A percentile compares a stretch with the other conserved stretches of the same genome.
These are phyloP conservation scores for Monosporozyma aerobia DNA, from an alignment of 805 yeast species.

Conservation along the genomic window DNA sequence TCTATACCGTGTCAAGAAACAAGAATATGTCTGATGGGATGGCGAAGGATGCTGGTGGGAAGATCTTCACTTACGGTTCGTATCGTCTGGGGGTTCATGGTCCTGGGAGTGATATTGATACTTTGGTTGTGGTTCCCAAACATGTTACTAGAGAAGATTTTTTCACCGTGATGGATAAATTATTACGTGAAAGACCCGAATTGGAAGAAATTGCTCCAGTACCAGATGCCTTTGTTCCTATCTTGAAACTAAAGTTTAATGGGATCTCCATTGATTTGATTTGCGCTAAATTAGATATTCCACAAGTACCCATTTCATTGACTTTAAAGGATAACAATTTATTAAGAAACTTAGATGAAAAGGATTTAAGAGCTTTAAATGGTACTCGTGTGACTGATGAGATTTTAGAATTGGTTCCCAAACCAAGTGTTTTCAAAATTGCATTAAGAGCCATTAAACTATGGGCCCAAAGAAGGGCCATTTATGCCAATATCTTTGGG, in stretches of 20 bases:
- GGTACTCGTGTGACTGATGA: slow-evolving; percentile 98
- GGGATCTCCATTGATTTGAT: slow-evolving; percentile 92
- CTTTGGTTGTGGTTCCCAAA: slow-evolving; percentile 92
- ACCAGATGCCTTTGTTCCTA: slow-evolving; percentile 97
- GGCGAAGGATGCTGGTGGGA: slow-evolving; percentile 97
- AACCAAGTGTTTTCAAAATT: slow-evolving; percentile 83
- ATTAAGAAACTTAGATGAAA: slow-evolving; percentile 80
- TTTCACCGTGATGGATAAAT: slow-evolving; percentile 65
- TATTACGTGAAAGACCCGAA: slow-evolving; percentile 67
- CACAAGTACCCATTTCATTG: slow-evolving; percentile 70
- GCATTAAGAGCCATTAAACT: slow-evolving; percentile 87
- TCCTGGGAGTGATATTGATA: slow-evolving; percentile 96
- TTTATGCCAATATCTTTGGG: slow-evolving; percentile 91
- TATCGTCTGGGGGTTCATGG: slow-evolving; percentile 94
- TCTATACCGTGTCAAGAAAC: slow-evolving; percentile 63
- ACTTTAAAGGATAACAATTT: slow-evolving; percentile 78
- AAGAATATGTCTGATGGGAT: slow-evolving; percentile 95
- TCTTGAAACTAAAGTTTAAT: slow-evolving; percentile 76
- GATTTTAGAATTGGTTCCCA: slow-evolving; percentile 81
- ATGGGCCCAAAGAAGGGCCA: slow-evolving; percentile 94
- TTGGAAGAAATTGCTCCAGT: slow-evolving; percentile 86
- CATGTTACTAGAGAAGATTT: slow-evolving; percentile 88
- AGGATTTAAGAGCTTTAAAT: slow-evolving; percentile 79
- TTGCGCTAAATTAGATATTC: slow-evolving; percentile 72
- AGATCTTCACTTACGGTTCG: slow-evolving; percentile 92